Base-by-base conservation (phyloP, 352 stramenopile species). In the Aphanomyces euteiches region DNA sequence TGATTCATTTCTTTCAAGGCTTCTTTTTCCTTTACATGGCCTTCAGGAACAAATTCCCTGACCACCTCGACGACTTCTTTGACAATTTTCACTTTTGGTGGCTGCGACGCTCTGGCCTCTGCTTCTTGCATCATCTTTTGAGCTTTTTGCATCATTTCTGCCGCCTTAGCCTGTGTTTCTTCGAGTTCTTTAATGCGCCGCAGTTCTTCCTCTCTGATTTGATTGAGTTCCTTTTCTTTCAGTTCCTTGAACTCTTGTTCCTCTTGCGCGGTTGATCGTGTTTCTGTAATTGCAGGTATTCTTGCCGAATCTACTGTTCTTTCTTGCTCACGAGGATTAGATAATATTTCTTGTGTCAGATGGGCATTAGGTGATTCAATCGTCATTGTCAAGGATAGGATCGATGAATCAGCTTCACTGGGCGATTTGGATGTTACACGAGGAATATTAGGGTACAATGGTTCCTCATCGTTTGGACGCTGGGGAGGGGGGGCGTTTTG, bases 21-120 rank as follows among this genome's bases (percentile, higher is more conserved):
- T 0, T 86, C 76, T 5, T 81, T 78, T 48, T 91, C 80, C 54
- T 88, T 83, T 21, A 85, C 72, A 50, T 92, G 84, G 2, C 77
- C 58, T 50, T 90, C 84, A 5, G 86, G 81, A 41, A 93, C 85
- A n/a, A 91, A 82, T 67, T 93, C 84, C 43, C 88, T 88, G 21
- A 91, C 81, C 3, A 70, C 64, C 21, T 70, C 64, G 5, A 91
- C 82, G 4, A 90, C 83, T 57, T 93, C 76, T 56, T 83, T 82
- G 36, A 86, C 73, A 43, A 87, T 75, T 59, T 83, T 79, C 2
- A 87, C 72, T 15, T 82, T 74, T 19, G 82, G 77, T 2, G 70
- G 72, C 10, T 77, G 69, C 40, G 83, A 72, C 8, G 74, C 69
- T 3, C 76, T 76, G 37, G 73, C 59, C 34, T 81, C 75, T 7